These are phyloP conservation scores for Xylaria polymorpha DNA, from an alignment of 2,329 filamentous ascomycete genomes.

Conservation along the genomic window DNA sequence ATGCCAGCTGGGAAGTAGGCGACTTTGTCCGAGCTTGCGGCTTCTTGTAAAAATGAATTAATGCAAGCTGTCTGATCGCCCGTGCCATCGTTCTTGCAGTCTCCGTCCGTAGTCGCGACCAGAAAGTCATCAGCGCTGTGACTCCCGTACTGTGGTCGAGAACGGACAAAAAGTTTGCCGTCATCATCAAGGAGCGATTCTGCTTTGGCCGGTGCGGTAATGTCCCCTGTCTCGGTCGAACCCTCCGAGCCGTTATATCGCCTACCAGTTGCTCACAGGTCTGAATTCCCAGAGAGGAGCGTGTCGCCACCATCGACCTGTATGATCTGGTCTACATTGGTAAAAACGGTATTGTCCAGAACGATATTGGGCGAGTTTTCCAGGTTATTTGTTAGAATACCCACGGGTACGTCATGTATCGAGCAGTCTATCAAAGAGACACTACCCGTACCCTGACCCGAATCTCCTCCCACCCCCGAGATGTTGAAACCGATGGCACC, in stretches of 20 bases:
- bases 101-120: constrained; percentile 5
- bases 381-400: constrained; percentile 60
- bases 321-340: constrained; percentile 47
- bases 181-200: constrained; percentile 28
- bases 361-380: constrained; percentile 49
- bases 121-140: not conserved
- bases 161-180: constrained; percentile 40
- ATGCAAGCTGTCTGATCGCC: constrained; percentile 46
- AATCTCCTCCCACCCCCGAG: constrained; percentile 58
- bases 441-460: constrained; percentile 58
- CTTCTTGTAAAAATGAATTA: constrained; percentile 41
- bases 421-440: constrained; percentile 66
- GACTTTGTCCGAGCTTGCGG: not conserved
- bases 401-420: constrained; percentile 62
- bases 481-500: constrained; percentile 51
- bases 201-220: not conserved
- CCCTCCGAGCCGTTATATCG: constrained; percentile 17
- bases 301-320: constrained; percentile 3
- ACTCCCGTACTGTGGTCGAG: constrained; percentile 53
- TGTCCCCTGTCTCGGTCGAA: not conserved
- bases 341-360: constrained; percentile 65
- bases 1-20: constrained; percentile 47
- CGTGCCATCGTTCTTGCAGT: constrained; percentile 49
- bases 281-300: not conserved
- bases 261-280: constrained; percentile 21